Evolutionary conservation across 345 rosid genomes (phyloP).

Genomic region (Eucalyptus polyanthemos): DNA sequence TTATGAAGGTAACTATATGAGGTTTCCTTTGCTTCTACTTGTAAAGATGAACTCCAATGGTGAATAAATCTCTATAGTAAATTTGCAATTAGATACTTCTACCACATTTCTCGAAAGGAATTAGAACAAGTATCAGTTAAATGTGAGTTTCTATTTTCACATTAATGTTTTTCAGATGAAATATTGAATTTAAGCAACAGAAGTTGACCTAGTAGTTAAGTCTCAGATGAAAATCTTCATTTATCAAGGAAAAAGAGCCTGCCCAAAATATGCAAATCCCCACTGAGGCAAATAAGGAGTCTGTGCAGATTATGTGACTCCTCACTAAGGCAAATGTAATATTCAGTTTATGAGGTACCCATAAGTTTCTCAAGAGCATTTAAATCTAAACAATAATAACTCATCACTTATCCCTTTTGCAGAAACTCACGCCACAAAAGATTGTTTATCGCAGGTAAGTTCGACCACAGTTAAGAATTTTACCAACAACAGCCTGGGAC

Average conservation of each 20-base stretch:
- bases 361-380: not conserved
- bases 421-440: not conserved
- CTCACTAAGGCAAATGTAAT: not conserved
- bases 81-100: not conserved
- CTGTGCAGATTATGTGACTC: not conserved
- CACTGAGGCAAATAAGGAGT: not conserved
- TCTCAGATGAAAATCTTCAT: not conserved
- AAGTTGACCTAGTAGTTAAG: not conserved
- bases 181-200: not conserved
- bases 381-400: not conserved
- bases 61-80: not conserved
- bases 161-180: not conserved
- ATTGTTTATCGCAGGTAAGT: not conserved
- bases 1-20: not conserved
- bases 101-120: not conserved
- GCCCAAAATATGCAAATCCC: not conserved
- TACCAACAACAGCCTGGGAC: not conserved
- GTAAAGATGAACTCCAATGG: not conserved
- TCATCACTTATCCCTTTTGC: not conserved
- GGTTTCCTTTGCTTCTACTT: not conserved
- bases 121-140: not conserved
- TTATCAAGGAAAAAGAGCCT: not conserved
- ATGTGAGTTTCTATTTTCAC: not conserved
- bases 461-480: not conserved
- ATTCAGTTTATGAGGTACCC: not conserved